These are phyloP conservation scores for Globisporangium iwayamae DNA, from an alignment of 352 stramenopile genomes.

Conservation along the genomic window DNA sequence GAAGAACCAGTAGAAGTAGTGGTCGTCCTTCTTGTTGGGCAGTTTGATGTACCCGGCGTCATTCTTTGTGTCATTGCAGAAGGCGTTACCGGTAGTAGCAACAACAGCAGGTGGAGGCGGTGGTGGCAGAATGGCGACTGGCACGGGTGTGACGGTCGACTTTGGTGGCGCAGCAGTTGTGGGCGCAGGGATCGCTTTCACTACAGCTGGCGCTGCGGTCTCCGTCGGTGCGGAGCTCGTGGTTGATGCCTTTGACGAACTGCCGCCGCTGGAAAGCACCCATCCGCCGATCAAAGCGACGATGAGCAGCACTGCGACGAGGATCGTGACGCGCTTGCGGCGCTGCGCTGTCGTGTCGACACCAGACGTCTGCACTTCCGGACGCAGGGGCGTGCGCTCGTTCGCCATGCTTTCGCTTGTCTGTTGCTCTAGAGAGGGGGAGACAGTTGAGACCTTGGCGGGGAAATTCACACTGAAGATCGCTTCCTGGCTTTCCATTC, in stretches of 20 bases:
- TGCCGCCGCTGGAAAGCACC: neutral
- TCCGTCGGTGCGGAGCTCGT: neutral
- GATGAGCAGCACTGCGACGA: neutral
- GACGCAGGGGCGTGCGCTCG: constrained; percentile 9
- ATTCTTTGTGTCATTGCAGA: constrained; percentile 21
- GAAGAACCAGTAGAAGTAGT: constrained; percentile 50
- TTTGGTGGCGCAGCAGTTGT: neutral
- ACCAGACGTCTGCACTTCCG: neutral
- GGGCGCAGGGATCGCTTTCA: neutral
- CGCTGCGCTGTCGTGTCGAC: neutral
- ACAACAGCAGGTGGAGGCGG: neutral
- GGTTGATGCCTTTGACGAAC: neutral
- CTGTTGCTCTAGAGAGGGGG: neutral
- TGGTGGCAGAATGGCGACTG: neutral
- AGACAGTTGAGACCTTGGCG: neutral
- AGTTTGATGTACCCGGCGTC: constrained; percentile 35
- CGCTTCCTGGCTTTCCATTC: too few species aligned
- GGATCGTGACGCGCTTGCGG: neutral
- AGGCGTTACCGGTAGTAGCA: neutral
- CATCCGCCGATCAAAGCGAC: neutral
- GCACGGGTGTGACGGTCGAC: neutral
- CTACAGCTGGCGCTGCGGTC: neutral
- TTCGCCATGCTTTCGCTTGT: neutral
- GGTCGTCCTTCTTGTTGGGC: constrained; percentile 35
- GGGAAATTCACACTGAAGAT: neutral